phyloP scores from a whole-genome alignment of 1,284 basidiomycete species.

The Limonomyces culmigenus region DNA sequence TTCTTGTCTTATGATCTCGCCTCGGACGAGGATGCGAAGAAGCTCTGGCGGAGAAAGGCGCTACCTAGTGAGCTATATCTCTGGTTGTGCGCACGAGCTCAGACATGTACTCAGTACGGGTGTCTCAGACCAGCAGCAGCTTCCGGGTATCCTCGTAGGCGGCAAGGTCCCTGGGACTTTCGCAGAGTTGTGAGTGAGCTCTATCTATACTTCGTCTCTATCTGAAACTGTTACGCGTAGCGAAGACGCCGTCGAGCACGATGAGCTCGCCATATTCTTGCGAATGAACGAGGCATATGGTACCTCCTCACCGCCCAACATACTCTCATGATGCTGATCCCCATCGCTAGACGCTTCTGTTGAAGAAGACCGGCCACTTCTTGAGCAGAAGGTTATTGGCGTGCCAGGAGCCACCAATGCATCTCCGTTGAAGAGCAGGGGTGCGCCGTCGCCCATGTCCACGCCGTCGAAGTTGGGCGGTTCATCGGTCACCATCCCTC shows the following conservation, averaged over 20 bases:
- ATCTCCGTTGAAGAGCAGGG: constrained; percentile 52
- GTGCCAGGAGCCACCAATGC: constrained; percentile 67
- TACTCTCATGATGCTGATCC: too few relatives aligned
- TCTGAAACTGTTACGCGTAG: constrained; percentile 18
- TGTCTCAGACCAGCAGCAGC: constrained; percentile 50
- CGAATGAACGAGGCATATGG: constrained; percentile 56
- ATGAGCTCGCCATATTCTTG: constrained; percentile 51
- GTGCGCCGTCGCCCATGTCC: constrained; percentile 34
- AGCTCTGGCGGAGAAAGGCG: constrained; percentile 61
- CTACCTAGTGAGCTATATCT: constrained; percentile 43
- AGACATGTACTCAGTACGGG: neutral
- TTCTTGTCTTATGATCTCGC: constrained; percentile 70
- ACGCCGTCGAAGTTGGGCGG: constrained; percentile 9
- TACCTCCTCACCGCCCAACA: too few relatives aligned
- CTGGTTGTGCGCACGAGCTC: neutral
- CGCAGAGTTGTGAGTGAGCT: constrained; percentile 31
- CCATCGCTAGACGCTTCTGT: too few relatives aligned
- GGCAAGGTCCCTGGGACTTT: constrained; percentile 45
- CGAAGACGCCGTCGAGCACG: constrained; percentile 67
- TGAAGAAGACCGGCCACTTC: constrained; percentile 35
- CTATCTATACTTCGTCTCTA: constrained; percentile 4
- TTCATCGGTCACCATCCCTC: neutral
- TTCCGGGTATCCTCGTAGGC: constrained; percentile 66
- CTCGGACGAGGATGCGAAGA: constrained; percentile 65
- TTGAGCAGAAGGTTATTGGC: constrained; percentile 41